Base-by-base conservation (phyloP, 176 grass and related monocot species). In the Echinochloa phyllopogon region DNA sequence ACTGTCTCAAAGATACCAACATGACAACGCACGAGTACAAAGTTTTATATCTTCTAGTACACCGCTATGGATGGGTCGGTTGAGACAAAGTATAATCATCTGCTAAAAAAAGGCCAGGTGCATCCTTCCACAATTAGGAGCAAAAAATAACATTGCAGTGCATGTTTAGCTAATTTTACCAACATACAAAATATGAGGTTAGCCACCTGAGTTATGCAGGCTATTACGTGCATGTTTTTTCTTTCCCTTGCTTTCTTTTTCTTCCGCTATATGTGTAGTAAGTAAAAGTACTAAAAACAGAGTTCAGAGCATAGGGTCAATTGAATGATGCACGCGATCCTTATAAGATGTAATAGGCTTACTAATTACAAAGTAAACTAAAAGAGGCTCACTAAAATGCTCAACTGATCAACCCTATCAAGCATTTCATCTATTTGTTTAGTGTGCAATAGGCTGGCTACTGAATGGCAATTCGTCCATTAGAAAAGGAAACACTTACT, bases 401-500 rank as follows among this genome's bases (percentile, higher is more conserved):
- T 37, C 25, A 41, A 76, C 3, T 72, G 58, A 57, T 37, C 25
- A 49, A 76, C 3, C 62, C 27, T 76, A 42, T 42, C 40, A 70
- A 90, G 74, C 38, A 69, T 50, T 60, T 66, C 69, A 74, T 74
- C 6, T 48, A 25, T 10, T 84, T 84, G 68, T 38, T 33, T n/a
- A n/a, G 24, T 69, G 63, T 44, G 47, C n/a, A 69, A 76, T 33
- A 56, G 15, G 6, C 14, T 65, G 20, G 24, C 47, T 80, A 74
- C 18, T 61, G 39, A 61, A 89, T 77, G 33, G 20, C 72, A 75
- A 79, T 64, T 45, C 43, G 60, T 76, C n/a, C 23, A n/a, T 72
- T 67, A 3, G 51, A 83, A 79, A 77, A 76, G 43, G 44, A 80
- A 63, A 79, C 41, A 87, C 96, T 90, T 85, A 95, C 93, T 84